phyloP scores from a whole-genome alignment of 2,329 filamentous ascomycete genomes.

The Bipolaris bicolor region DNA sequence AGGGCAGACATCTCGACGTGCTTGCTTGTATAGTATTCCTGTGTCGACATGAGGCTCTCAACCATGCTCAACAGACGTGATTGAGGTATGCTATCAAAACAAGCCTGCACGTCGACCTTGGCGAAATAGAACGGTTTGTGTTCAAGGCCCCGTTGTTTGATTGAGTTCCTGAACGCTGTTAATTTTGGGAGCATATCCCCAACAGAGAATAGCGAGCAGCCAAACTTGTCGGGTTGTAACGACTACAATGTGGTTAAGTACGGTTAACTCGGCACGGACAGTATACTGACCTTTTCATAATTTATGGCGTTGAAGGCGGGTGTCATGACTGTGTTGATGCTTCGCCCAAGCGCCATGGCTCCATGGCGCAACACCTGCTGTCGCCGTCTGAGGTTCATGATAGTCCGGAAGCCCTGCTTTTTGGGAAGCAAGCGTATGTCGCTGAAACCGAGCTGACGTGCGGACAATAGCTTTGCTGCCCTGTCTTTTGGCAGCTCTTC shows the following conservation, averaged over 20 bases:
- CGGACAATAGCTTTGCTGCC: constrained; percentile 64
- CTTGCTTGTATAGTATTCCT: constrained; percentile 72
- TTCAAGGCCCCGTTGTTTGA: constrained; percentile 47
- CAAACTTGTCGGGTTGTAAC: constrained; percentile 64
- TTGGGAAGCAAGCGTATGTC: constrained; percentile 86
- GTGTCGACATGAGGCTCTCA: constrained; percentile 60
- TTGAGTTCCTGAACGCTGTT: constrained; percentile 67
- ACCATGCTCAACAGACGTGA: constrained; percentile 72
- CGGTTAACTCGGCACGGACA: not conserved
- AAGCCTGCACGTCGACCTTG: constrained; percentile 89
- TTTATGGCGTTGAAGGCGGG: constrained; percentile 80
- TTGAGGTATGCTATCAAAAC: constrained; percentile 96
- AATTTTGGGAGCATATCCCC: constrained; percentile 78
- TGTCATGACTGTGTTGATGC: constrained; percentile 72
- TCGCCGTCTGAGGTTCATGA: constrained; percentile 81
- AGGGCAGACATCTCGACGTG: constrained; percentile 72
- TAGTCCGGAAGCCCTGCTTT: constrained; percentile 74
- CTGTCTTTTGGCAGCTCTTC: constrained; percentile 71
- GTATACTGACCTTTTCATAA: constrained; percentile 70
- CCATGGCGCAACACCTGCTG: constrained; percentile 60
- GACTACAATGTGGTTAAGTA: constrained; percentile 29
- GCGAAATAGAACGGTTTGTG: constrained; percentile 74
- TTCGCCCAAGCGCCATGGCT: constrained; percentile 63
- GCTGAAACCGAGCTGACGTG: constrained; percentile 74
- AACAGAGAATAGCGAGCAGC: constrained; percentile 80